Percentiles rank a stretch among this genome's conserved stretches.
Conservation (phyloP, 2,329 filamentous ascomycete genomes). For the Penicillium sp. region DNA sequence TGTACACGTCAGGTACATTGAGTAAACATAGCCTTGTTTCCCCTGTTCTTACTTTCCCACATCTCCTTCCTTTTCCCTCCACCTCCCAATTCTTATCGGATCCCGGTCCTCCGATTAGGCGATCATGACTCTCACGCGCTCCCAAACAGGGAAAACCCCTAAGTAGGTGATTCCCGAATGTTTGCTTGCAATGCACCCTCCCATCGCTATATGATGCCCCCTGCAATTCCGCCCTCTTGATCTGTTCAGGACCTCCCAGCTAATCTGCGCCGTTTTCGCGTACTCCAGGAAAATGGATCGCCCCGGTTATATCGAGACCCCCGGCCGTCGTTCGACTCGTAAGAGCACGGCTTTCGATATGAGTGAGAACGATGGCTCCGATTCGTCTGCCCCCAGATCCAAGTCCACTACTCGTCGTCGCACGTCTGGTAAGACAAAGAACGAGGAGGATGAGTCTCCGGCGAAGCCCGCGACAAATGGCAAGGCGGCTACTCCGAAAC, state of each 20-base stretch:
- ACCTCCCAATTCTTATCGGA: slow-evolving; percentile 14
- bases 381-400: slow-evolving; percentile 22
- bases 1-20: slow-evolving; percentile 7
- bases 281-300: slow-evolving; percentile 49
- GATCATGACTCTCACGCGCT: slow-evolving; percentile 47
- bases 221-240: slow-evolving; percentile 1
- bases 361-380: slow-evolving; percentile 28
- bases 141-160: slow-evolving; percentile 49
- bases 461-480: slow-evolving; percentile 23
- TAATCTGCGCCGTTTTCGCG: slow-evolving; percentile 7
- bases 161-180: slow-evolving; percentile 39
- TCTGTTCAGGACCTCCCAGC: neutral
- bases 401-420: slow-evolving; percentile 31
- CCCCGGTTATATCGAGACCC: slow-evolving; percentile 51
- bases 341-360: slow-evolving; percentile 38
- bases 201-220: slow-evolving; percentile 12
- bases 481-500: slow-evolving; percentile 14
- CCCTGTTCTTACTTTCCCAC: neutral
- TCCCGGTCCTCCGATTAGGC: slow-evolving; percentile 14
- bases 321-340: slow-evolving; percentile 43
- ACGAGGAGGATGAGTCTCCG: slow-evolving; percentile 25
- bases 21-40: slow-evolving; percentile 18
- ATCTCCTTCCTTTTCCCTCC: slow-evolving; percentile 9
- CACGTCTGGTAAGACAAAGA: slow-evolving; percentile 26
- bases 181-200: slow-evolving; percentile 9